A percentile compares a stretch with the other conserved stretches of the same genome.
Conservation (phyloP, 495 filamentous ascomycete genomes). For the Podospora australis region DNA sequence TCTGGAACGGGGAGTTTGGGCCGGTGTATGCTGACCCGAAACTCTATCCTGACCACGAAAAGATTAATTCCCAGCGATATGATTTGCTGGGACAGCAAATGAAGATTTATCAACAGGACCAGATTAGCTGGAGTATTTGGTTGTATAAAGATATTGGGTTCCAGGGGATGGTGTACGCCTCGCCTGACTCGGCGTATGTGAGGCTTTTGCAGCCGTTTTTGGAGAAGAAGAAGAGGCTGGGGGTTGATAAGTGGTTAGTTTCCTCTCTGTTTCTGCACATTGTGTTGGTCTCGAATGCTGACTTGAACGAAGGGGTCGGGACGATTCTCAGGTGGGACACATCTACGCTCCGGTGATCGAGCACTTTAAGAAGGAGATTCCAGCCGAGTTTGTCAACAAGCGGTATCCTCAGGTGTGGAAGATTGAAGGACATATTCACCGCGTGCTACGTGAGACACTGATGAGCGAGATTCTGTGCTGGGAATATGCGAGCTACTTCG, state of each 20-base stretch:
- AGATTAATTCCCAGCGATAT: slow-evolving; percentile 48
- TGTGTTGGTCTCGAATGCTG: not conserved
- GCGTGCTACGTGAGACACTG: slow-evolving; percentile 48
- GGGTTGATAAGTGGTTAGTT: slow-evolving; percentile 41
- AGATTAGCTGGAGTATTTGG: slow-evolving; percentile 59
- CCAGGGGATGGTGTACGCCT: slow-evolving; percentile 53
- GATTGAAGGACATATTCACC: slow-evolving; percentile 48
- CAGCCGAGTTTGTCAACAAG: slow-evolving; percentile 24
- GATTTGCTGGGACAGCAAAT: slow-evolving; percentile 51
- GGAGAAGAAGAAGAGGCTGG: slow-evolving; percentile 47
- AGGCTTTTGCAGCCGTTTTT: slow-evolving; percentile 45
- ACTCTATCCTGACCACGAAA: slow-evolving; percentile 31
- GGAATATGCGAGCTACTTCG: slow-evolving; percentile 54
- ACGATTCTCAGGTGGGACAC: slow-evolving; percentile 22
- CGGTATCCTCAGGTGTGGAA: slow-evolving; percentile 52
- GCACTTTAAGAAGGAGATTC: slow-evolving; percentile 20
- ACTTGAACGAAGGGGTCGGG: slow-evolving; percentile 34
- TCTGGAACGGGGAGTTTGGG: slow-evolving; percentile 63
- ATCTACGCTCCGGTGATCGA: slow-evolving; percentile 28
- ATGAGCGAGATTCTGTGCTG: slow-evolving; percentile 45
- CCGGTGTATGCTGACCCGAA: slow-evolving; percentile 49
- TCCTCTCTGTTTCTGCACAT: not conserved
- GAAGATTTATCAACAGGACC: slow-evolving; percentile 49
- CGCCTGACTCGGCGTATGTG: slow-evolving; percentile 45
- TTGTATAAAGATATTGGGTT: slow-evolving; percentile 60